Evolutionary conservation across 1,284 basidiomycete genomes (phyloP), one percentile per base, ranked within the genome.

Genomic region (Pholiota adiposa): DNA sequence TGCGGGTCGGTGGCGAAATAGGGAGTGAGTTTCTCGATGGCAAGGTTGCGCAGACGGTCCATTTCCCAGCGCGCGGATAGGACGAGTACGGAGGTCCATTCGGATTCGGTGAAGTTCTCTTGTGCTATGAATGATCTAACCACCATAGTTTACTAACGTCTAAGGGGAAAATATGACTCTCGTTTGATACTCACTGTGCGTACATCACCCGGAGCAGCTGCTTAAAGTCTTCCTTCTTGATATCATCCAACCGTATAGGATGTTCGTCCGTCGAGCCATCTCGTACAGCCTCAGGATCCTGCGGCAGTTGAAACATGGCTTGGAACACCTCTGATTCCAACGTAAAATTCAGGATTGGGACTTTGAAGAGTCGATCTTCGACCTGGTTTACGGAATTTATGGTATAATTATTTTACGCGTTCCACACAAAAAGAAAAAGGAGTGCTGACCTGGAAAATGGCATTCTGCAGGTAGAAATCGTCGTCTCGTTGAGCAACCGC

Each of bases 1-100:
- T 63, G 52, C 3, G 69, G 60, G 41, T 66, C 58, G 4, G 48
- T 52, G 7, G 38, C 59, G 7, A 65, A 49, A 19, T 57, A 49
- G 16, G 59, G 53, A 0, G 61, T 57, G 29, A 72, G 50, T 6
- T 59, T 58, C 7, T 8, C 31, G 16, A 72, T 67, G 14, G 69
- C 68, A 12, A 64, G 41, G 21, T 59, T 59, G 21, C 65, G 66
- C 19, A 72, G 44, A 5, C 41, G 49, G 4, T 43, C 38, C 61
- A 71, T 67, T 9, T 65, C 63, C 69, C 69, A 72, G 50, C 64
- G 61, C 14, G 58, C 61, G 8, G 69, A 60, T 19, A 72, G 33
- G 23, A 65, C 61, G 33, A 72, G 67, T 14, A 71, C 66, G 1
- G 69, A 65, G 0, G 46, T 52, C 69, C 70, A 71, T 53, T 69